Base-by-base conservation (phyloP, 306 rosid species). In the Ormosia emarginata region DNA sequence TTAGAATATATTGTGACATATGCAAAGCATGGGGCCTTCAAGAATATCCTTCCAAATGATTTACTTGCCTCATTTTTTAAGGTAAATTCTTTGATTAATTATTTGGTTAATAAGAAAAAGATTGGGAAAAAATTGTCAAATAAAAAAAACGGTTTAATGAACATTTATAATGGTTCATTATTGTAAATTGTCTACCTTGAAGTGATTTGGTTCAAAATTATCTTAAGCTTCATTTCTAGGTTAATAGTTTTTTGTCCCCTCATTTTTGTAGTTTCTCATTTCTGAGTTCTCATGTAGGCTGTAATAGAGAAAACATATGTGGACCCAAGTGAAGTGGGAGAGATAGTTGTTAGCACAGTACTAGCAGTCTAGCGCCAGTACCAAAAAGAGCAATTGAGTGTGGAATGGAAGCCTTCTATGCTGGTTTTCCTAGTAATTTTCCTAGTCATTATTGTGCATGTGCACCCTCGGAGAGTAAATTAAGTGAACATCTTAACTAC, bases 281-380 rank as follows among this genome's bases (percentile, higher is more conserved):
- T 47, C 40, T 47, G 52, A 65, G 18, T 81, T 81, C 32, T 75
- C 55, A 68, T 87, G 69, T 53, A 95, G 98, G 99, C 90, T 40
- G 89, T 95, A 72, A 83, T 93, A 81, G 92, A 89, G 84, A 92
- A 86, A 86, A 93, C 99, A 85, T 86, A 89, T 70, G 83, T 95
- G 82, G 30, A 90, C 81, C 95, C 98, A 65, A 75, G 76, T 79
- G 99, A 95, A 82, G 92, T 91, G 41, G 97, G 97, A 64, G 98
- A 95, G 69, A 92, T 93, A 78, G 88, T 95, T 75, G 99, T 95
- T 53, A 98, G 99, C 67, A 95, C 98, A 10, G 99, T 93, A 58
- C 67, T 87, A 80, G 95, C 82, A 59, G n/a, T n/a, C n/a, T n/a
- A n/a, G n/a, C n/a, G n/a, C 98, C 98, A 65, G 99, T 98, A 75